Evolutionary conservation across 768 basidiomycete genomes (phyloP).

Genomic region (Serendipita sp.): DNA sequence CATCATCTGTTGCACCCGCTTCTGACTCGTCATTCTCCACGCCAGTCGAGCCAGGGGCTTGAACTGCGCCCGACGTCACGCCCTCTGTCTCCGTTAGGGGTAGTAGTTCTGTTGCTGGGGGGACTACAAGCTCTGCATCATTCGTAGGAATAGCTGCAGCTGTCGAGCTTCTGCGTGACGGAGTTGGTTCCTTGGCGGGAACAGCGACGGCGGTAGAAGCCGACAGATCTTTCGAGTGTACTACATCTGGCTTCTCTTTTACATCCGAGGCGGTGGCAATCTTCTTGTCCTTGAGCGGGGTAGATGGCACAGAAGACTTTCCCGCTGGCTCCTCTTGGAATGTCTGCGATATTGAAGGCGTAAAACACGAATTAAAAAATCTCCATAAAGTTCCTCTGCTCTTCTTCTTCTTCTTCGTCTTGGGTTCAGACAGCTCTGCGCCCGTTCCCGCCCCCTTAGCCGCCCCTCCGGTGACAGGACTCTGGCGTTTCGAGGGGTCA

Average conservation of each 20-base stretch:
- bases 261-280: neutral
- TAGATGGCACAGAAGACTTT: neutral
- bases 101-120: constrained; percentile 23
- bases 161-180: neutral
- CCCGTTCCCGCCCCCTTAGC: neutral
- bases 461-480: neutral
- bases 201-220: constrained; percentile 3
- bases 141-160: neutral
- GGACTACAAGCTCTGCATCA: constrained; percentile 11
- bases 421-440: neutral
- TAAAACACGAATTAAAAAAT: constrained; percentile 6
- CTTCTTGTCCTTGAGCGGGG: neutral
- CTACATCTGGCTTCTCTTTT: neutral
- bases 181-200: neutral
- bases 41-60: constrained; percentile 73
- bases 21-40: constrained; percentile 15
- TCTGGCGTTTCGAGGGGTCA: neutral
- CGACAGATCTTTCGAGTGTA: neutral
- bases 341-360: neutral
- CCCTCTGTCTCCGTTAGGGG: constrained; percentile 71
- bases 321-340: neutral
- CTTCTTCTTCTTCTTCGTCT: constrained; percentile 9
- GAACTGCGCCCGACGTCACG: constrained; percentile 77
- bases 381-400: constrained; percentile 4
- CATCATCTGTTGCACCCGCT: neutral